Conservation (phyloP, 2,329 filamentous ascomycete genomes). For the Blastomyces percursus region DNA sequence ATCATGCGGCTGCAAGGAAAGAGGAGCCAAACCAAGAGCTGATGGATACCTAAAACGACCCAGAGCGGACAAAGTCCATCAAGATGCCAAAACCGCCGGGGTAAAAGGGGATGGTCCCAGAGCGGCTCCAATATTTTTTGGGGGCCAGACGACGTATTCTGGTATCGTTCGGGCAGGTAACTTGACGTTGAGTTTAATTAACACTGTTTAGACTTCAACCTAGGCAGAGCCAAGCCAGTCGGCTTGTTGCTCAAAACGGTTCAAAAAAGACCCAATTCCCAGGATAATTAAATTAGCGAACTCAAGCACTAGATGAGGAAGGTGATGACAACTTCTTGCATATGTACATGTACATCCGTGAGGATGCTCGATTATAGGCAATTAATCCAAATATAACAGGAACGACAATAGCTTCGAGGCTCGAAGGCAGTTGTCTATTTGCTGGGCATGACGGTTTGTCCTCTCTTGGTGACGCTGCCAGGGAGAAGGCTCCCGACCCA, state of each 20-base stretch:
- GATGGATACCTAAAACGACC: background rate
- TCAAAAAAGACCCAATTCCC: background rate
- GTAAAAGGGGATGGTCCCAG: no score
- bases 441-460: background rate
- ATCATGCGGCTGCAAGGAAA: background rate
- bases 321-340: background rate
- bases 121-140: background rate
- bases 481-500: background rate
- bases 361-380: background rate
- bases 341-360: background rate
- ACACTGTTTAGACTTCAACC: background rate
- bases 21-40: background rate
- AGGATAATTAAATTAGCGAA: background rate
- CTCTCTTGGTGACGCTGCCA: background rate
- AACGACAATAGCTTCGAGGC: background rate
- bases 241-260: background rate
- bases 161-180: background rate
- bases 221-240: background rate
- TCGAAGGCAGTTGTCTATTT: background rate
- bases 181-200: background rate
- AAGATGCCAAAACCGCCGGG: background rate
- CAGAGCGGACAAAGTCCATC: background rate
- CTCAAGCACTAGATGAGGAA: background rate
- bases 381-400: background rate
- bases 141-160: background rate